Conservation (phyloP, 176 grass and related monocot genomes). For the Saccharum spontaneum region DNA sequence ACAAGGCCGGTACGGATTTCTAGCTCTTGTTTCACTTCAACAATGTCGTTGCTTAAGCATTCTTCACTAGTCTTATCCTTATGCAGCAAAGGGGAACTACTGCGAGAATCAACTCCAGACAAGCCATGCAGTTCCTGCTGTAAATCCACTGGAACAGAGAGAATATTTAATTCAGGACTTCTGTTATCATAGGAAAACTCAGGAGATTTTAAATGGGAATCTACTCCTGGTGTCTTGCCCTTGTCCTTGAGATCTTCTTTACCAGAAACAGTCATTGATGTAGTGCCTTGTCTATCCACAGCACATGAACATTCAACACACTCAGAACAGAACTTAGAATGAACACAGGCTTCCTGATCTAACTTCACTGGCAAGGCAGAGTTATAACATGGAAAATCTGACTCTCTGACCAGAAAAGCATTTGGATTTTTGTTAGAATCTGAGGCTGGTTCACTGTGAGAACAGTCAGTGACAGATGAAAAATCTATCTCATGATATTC, state of each 20-base stretch:
- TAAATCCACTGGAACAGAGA: slow-evolving; percentile 37
- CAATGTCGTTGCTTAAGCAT: slow-evolving; percentile 2
- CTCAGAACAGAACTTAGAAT: slow-evolving; percentile 11
- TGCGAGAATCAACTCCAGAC: slow-evolving; percentile 21
- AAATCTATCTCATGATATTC: slow-evolving; percentile 49
- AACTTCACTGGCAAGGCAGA: neutral
- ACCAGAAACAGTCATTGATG: slow-evolving; percentile 1
- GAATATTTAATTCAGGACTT: slow-evolving; percentile 30
- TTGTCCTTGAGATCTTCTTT: slow-evolving; percentile 18
- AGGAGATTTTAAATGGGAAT: slow-evolving; percentile 34
- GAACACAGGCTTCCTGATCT: slow-evolving; percentile 30
- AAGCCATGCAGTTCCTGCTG: slow-evolving; percentile 27
- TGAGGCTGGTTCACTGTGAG: slow-evolving; percentile 40
- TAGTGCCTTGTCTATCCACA: neutral
- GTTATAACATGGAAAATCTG: slow-evolving; percentile 3
- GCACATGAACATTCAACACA: slow-evolving; percentile 25
- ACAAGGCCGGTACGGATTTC: slow-evolving; percentile 12
- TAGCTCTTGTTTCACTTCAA: slow-evolving; percentile 30
- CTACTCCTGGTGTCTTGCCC: slow-evolving; percentile 21
- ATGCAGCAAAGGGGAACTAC: slow-evolving; percentile 20
- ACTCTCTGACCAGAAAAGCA: slow-evolving; percentile 33
- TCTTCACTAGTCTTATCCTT: slow-evolving; percentile 8
- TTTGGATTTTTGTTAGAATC: slow-evolving; percentile 36
- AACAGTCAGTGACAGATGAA: slow-evolving; percentile 22
- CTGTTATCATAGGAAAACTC: slow-evolving; percentile 34